Base-by-base conservation (phyloP, 2,329 filamentous ascomycete species). In the Colletotrichum limetticola region DNA sequence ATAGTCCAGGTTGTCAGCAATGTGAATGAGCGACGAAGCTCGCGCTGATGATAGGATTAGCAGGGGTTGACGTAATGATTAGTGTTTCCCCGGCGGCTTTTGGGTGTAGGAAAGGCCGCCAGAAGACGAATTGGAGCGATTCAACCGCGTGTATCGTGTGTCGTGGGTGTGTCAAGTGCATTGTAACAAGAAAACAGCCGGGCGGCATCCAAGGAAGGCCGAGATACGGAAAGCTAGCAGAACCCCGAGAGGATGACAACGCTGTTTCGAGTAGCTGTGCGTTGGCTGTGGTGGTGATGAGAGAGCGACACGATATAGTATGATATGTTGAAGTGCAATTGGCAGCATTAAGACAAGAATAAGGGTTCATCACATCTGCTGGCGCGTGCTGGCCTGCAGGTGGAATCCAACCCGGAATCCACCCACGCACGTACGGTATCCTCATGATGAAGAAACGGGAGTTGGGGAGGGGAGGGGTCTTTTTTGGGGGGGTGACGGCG, bases 331-430 rank as follows among this genome's bases (percentile, higher is more conserved):
- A 55, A 53, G 66, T 32, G 66, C 16, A 30, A 62, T 68, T 69
- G 58, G 65, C 42, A 53, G 37, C 26, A 69, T 19, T 32, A 42
- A 57, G 46, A 63, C 70, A 65, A 64, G 24, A 69, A 56, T 64
- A 65, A 70, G 70, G 70, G 70, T 72, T 72, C 70, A 65, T 72
- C 70, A 72, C 59, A 72, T 65, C 70, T 65, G 60, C 66, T 72
- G 66, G 66, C 66, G 70, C 56, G 70, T 72, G 70, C 69, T 69
- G 66, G 69, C 59, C 60, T 72, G 69, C 69, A 72, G 66, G 69
- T 69, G 66, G 69, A 68, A 72, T 72, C 59, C 46, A 55, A 28
- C 16, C 12, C 26, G 53, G 53, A 70, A 70, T 65, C 66, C 66
- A 72, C 66, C 56, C 66, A 70, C 70, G 60, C 70, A 70, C 32